These are phyloP conservation scores for Candida krabiensis DNA, from an alignment of 805 yeast species.

Conservation along the genomic window DNA sequence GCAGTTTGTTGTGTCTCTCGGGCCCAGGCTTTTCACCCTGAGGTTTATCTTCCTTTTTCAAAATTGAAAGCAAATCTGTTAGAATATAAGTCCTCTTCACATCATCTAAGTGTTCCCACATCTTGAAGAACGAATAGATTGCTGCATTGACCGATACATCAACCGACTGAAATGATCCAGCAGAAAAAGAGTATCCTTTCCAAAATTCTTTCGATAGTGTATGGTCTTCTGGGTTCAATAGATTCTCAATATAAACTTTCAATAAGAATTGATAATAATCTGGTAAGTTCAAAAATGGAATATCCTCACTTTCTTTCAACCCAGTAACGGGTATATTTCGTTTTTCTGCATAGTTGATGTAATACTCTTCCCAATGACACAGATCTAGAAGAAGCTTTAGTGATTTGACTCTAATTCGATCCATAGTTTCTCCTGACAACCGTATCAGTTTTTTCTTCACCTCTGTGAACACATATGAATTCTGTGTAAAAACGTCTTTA, in stretches of 20 bases:
- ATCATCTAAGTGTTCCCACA: constrained; percentile 21
- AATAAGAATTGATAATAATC: constrained; percentile 33
- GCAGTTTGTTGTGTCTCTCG: constrained; percentile 22
- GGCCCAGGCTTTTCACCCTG: not conserved
- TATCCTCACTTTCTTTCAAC: constrained; percentile 1
- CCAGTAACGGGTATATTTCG: not conserved
- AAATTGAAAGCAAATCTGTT: constrained; percentile 25
- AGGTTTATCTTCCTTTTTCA: constrained; percentile 24
- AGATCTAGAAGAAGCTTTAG: constrained; percentile 36
- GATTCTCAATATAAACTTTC: constrained; percentile 17
- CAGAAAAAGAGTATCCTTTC: constrained; percentile 54
- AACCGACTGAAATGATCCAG: constrained; percentile 56
- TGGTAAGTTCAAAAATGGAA: constrained; percentile 15
- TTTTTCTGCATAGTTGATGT: constrained; percentile 5
- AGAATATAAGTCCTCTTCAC: constrained; percentile 17
- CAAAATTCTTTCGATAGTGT: constrained; percentile 42
- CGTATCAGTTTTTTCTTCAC: constrained; percentile 46
- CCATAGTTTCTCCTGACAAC: constrained; percentile 64
- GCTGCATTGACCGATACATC: constrained; percentile 44
- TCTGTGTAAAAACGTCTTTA: constrained; percentile 11
- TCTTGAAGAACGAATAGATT: constrained; percentile 34
- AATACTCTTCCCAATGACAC: constrained; percentile 18
- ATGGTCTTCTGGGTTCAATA: constrained; percentile 7
- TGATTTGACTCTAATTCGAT: constrained; percentile 47
- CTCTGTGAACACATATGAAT: constrained; percentile 7